Evolutionary conservation across 768 basidiomycete species (phyloP).

Genomic region (Tylopilus sp.): DNA sequence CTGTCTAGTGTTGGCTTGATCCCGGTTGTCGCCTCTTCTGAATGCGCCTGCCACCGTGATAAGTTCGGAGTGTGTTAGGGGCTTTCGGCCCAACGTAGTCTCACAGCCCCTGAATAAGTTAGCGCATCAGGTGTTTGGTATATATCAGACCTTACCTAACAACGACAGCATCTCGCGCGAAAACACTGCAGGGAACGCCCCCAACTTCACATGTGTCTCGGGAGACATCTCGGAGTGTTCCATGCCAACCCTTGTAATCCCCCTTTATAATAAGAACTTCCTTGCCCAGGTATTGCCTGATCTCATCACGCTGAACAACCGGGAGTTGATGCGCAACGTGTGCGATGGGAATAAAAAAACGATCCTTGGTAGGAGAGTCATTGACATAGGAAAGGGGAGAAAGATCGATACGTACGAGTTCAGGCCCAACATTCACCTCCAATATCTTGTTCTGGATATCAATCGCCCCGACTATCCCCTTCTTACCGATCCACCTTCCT

Average conservation of each 20-base stretch:
- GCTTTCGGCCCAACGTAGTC: neutral
- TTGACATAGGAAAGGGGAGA: no score
- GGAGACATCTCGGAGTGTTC: neutral
- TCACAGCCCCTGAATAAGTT: neutral
- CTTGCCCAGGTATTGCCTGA: neutral
- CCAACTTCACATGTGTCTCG: neutral
- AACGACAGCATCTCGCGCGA: neutral
- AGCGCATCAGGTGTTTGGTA: no score
- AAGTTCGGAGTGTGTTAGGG: neutral
- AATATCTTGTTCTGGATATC: no score
- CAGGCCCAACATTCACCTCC: no score
- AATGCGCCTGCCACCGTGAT: neutral
- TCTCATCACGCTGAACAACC: neutral
- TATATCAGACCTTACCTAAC: neutral
- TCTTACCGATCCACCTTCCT: no score
- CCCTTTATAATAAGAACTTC: constrained; percentile 1
- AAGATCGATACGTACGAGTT: no score
- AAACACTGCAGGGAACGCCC: neutral
- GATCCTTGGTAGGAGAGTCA: no score
- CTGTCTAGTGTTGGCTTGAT: neutral
- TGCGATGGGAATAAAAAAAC: no score
- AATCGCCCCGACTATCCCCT: no score
- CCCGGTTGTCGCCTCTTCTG: neutral
- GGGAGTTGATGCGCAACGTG: neutral
- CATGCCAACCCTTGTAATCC: neutral